A percentile compares a stretch with the other conserved stretches of the same genome.
These are phyloP conservation scores for Vicia sativa DNA, from an alignment of 306 rosid species.

Conservation along the genomic window DNA sequence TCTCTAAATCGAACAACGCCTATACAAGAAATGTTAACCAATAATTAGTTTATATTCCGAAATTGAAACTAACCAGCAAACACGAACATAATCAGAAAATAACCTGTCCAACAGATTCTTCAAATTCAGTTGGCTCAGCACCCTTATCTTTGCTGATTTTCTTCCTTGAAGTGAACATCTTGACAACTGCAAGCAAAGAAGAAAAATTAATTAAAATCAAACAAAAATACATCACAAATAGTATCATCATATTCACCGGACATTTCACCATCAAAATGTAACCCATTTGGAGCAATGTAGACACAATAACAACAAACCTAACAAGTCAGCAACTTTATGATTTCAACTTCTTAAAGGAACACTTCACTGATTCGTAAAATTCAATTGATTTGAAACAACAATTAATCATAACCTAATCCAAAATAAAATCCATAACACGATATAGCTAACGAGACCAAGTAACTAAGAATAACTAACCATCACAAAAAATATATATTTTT, in stretches of 20 bases:
- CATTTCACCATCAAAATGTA: neutral
- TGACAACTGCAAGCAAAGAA: too few species aligned
- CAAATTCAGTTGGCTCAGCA: conserved; percentile 70
- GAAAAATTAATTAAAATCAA: too few species aligned
- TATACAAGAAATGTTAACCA: conserved; percentile 11
- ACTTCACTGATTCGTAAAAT: neutral
- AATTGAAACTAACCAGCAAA: neutral
- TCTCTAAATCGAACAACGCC: conserved; percentile 80
- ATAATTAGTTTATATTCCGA: neutral
- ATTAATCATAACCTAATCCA: too few species aligned
- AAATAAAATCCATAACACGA: too few species aligned
- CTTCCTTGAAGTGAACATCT: conserved; percentile 70
- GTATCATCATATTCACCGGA: conserved; percentile 1
- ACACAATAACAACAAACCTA: neutral
- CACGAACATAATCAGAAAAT: conserved; percentile 1
- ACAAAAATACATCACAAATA: too few species aligned
- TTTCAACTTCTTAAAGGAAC: neutral
- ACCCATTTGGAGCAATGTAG: neutral
- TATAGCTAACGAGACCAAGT: too few species aligned
- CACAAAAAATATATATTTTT: too few species aligned
- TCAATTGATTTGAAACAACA: neutral
- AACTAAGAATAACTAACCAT: too few species aligned
- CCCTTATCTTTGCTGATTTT: conserved; percentile 73
- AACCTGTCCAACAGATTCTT: conserved; percentile 77
- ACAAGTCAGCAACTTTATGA: neutral